Evolutionary conservation across 1,139 yeast species (phyloP).

Genomic region (Hanseniaspora uvarum): DNA sequence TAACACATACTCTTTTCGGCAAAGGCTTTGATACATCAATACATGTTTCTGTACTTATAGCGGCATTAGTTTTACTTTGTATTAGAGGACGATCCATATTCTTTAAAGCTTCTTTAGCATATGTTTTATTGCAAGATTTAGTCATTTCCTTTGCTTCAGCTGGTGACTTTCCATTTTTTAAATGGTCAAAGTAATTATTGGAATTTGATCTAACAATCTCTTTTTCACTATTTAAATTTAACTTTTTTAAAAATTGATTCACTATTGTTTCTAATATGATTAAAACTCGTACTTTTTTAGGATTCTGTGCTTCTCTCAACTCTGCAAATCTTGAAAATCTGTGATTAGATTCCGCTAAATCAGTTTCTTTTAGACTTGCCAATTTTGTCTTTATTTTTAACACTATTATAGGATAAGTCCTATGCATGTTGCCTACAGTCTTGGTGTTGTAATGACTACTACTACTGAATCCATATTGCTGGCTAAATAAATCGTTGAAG

Average conservation of each 20-base stretch:
- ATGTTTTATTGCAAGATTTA: too few relatives aligned
- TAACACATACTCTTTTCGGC: conserved; percentile 16
- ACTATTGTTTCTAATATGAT: conserved; percentile 9
- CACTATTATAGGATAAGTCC: conserved; percentile 28
- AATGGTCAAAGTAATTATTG: background rate
- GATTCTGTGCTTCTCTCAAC: background rate
- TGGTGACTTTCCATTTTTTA: background rate
- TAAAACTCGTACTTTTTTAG: background rate
- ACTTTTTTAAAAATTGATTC: background rate
- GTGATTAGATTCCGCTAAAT: conserved; percentile 12
- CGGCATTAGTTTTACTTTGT: too few relatives aligned
- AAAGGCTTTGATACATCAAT: background rate
- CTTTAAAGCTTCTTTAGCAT: too few relatives aligned
- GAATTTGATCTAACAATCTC: background rate
- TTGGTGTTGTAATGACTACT: conserved; percentile 25
- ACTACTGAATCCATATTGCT: conserved; percentile 26
- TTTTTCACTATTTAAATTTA: background rate
- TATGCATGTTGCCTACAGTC: conserved; percentile 29
- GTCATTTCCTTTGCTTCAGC: too few relatives aligned
- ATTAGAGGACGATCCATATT: background rate
- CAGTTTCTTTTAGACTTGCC: background rate
- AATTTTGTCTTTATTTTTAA: background rate
- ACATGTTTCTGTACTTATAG: background rate
- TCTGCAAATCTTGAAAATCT: conserved; percentile 4
- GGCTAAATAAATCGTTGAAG: conserved; percentile 31